Evolutionary conservation across 805 yeast genomes (phyloP), one percentile per base, ranked within the genome.

Genomic region (Saturnispora saitoi): DNA sequence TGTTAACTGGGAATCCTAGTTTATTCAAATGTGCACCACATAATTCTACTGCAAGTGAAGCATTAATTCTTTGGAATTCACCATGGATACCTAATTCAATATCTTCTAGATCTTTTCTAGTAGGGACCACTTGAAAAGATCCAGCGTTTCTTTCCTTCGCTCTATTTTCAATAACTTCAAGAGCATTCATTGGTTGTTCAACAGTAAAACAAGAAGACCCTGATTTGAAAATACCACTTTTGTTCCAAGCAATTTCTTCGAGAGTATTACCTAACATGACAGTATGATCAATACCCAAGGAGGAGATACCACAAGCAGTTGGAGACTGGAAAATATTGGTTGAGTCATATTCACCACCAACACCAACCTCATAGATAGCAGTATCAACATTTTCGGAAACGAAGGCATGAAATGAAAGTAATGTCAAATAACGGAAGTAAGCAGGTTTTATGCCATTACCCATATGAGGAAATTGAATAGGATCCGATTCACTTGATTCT

Each of bases 341-440:
- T n/a, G 96, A 87, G 65, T 93, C 99, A 59, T 80, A 88, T 61
- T 86, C 95, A 6, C 99, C 99, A 28, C 99, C 99, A 43, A 93
- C 95, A 20, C 99, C 99, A 29, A 95, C 99, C 64, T 93, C 99
- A 61, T 86, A 89, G 34, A 93, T 83, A 11, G 98, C 97, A 32
- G 96, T 78, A 60, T 89, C 86, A n/a, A 93, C 90, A 2, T 86
- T 84, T 66, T 93, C 99, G 48, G 78, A 74, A 67, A 87, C 63
- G 58, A 95, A 95, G 0, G 88, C 84, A 63, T 95, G 96, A 70
- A 89, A 93, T 3, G 97, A 87, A 51, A 93, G 65, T 15, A 95
- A 67, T 0, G 99, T 93, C 62, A 93, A 69, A 65, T 78, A 95
- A 61, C 95, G 82, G 75, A 93, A 93, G 64, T 93, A 93, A 62